Evolutionary conservation across 768 basidiomycete genomes (phyloP), one percentile per base, ranked within the genome.

Genomic region (Hebeloma cylindrosporum): DNA sequence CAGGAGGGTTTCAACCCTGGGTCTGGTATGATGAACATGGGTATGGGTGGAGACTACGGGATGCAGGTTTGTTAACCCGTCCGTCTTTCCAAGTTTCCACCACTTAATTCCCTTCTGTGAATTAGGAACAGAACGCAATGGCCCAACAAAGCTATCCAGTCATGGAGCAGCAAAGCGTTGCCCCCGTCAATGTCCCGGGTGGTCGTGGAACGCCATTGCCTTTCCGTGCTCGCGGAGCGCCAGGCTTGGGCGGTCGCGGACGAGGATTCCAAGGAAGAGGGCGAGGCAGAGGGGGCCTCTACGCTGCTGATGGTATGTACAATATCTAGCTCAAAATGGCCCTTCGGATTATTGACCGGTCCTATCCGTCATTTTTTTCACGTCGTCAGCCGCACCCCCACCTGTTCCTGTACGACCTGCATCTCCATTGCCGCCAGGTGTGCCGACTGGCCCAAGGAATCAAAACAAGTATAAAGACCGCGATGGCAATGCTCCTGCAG

Each of bases 381-480:
- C 25, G 10, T 35, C 26, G 27, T 40, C 22, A n/a, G 13, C 40
- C 63, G 60, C 48, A 42, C 65, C 65, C 14, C 76, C 79, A 18
- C 70, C 73, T 43, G 71, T 73, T 5, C 81, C 85, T 29, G 81
- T 81, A 26, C 78, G 89, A 47, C 84, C 90, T 3, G 85, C 88
- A 5, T 92, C 90, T 0, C 90, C 90, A 13, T 74, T 93, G 1
- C 90, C 90, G 1, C 88, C 90, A 10, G 83, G 83, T 47, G 90
- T 93, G 14, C 90, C 90, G 1, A 93, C 90, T 0, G 90, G 90
- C 1, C 90, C 90, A 9, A 74, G 90, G 32, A 91, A 91, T 61
- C 86, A 88, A 63, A 88, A 88, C 60, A 89, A 89, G 60, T 92
- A 93, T 69, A 92, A 91, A 71, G 90, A 93, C 62, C 76, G 88